phyloP scores from a whole-genome alignment of 2,329 filamentous ascomycete genomes.

The Ceratocystis eucalypticola region DNA sequence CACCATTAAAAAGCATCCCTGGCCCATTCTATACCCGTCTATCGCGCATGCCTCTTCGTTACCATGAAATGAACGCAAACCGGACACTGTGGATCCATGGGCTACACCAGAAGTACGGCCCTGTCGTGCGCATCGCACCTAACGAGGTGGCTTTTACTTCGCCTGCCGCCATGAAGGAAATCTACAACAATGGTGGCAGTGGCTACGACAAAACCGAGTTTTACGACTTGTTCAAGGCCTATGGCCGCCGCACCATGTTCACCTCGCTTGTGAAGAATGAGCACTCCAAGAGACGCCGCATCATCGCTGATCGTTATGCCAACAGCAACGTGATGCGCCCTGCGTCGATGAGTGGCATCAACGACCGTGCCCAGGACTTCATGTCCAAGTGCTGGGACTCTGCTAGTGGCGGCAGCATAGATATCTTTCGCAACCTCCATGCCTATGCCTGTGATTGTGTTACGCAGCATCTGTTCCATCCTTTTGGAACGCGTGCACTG shows the following conservation, averaged over 20 bases:
- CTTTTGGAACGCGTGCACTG: conserved; percentile 48
- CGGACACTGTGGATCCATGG: conserved; percentile 43
- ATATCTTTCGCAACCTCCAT: conserved; percentile 52
- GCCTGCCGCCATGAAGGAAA: conserved; percentile 43
- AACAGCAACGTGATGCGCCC: conserved; percentile 52
- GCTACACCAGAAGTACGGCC: conserved; percentile 44
- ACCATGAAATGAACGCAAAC: conserved; percentile 41
- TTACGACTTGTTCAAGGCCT: conserved; percentile 47
- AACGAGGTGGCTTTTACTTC: conserved; percentile 48
- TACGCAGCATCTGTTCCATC: conserved; percentile 56
- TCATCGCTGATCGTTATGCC: conserved; percentile 53
- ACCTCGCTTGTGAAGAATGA: conserved; percentile 43
- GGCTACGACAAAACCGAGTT: conserved; percentile 54
- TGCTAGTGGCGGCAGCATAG: conserved; percentile 32
- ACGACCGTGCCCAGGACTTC: conserved; percentile 43
- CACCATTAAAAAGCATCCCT: conserved; percentile 31
- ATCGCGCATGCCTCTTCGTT: conserved; percentile 39
- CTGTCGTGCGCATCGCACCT: conserved; percentile 43
- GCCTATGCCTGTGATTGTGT: conserved; percentile 57
- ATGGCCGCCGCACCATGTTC: conserved; percentile 47
- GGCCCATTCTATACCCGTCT: conserved; percentile 37
- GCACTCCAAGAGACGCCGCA: conserved; percentile 49
- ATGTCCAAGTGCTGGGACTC: conserved; percentile 38
- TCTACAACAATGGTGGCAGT: conserved; percentile 48
- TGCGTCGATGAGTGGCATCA: conserved; percentile 42